Conservation (phyloP, 2,329 filamentous ascomycete species). For the Cercospora zeae-maydis region DNA sequence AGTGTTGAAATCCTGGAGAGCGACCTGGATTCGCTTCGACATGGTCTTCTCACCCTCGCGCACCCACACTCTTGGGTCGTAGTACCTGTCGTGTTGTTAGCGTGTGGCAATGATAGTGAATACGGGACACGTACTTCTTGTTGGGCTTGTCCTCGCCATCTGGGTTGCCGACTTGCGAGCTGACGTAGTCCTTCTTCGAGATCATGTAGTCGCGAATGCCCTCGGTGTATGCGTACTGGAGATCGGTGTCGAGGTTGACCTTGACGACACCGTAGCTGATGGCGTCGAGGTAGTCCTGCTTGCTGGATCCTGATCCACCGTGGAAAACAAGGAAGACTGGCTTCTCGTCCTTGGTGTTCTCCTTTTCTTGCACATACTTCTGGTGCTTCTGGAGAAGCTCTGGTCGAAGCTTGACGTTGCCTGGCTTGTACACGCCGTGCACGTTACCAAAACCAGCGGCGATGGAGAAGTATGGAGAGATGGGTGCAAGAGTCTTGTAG, state of each 20-base stretch:
- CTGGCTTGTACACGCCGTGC: conserved; percentile 97
- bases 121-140: conserved; percentile 65
- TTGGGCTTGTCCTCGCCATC: conserved; percentile 97
- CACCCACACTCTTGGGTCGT: conserved; percentile 86
- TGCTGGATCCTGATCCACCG: conserved; percentile 87
- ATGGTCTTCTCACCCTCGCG: conserved; percentile 97
- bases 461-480: conserved; percentile 96
- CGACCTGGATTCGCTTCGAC: conserved; percentile 72
- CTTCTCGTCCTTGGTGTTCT: conserved; percentile 69
- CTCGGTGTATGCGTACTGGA: conserved; percentile 89
- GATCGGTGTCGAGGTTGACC: conserved; percentile 98
- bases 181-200: conserved; percentile 92
- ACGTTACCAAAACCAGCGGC: conserved; percentile 98
- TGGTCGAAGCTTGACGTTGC: conserved; percentile 94
- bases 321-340: conserved; percentile 99
- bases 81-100: conserved; percentile 37
- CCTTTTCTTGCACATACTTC: conserved; percentile 79
- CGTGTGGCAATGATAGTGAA: conserved; percentile 42
- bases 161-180: conserved; percentile 85
- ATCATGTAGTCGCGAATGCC: conserved; percentile 94
- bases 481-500: conserved; percentile 76
- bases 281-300: conserved; percentile 84
- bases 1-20: conserved; percentile 88
- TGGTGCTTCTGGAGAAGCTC: conserved; percentile 97
- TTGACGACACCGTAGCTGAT: conserved; percentile 95